phyloP scores from a whole-genome alignment of 352 stramenopile species.

The Thalassiosira delicatula region DNA sequence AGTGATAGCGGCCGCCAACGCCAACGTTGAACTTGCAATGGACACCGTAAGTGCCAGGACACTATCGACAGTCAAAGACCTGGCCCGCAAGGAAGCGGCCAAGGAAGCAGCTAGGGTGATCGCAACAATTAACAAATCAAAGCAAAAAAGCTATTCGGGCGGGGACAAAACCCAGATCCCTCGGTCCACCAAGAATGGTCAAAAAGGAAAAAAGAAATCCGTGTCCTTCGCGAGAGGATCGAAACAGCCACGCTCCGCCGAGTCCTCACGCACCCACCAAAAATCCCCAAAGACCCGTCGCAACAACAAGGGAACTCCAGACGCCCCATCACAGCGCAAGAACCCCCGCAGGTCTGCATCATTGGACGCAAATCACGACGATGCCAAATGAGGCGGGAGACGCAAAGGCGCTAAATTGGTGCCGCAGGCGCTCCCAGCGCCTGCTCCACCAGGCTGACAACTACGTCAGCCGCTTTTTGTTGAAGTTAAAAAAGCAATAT shows the following conservation, averaged over 20 bases:
- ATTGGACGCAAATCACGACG: too few species aligned
- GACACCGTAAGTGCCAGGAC: neutral
- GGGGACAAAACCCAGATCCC: too few species aligned
- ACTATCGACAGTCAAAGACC: neutral
- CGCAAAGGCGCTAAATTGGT: conserved; percentile 16
- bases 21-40: conserved; percentile 1
- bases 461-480: neutral
- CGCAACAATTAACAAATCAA: too few species aligned
- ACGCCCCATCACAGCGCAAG: too few species aligned
- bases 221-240: too few species aligned
- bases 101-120: too few species aligned
- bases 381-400: neutral
- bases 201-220: conserved; percentile 13
- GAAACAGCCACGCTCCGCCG: too few species aligned
- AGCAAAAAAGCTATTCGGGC: too few species aligned
- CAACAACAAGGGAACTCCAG: too few species aligned
- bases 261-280: neutral
- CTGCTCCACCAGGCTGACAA: conserved; percentile 2
- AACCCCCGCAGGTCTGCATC: too few species aligned
- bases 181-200: neutral
- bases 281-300: too few species aligned
- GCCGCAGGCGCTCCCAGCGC: neutral
- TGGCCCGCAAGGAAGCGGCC: conserved; percentile 1
- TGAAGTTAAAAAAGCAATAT: neutral
- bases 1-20: neutral